Evolutionary conservation across 2,329 filamentous ascomycete species (phyloP).

Genomic region (Furcasterigmium sp.): DNA sequence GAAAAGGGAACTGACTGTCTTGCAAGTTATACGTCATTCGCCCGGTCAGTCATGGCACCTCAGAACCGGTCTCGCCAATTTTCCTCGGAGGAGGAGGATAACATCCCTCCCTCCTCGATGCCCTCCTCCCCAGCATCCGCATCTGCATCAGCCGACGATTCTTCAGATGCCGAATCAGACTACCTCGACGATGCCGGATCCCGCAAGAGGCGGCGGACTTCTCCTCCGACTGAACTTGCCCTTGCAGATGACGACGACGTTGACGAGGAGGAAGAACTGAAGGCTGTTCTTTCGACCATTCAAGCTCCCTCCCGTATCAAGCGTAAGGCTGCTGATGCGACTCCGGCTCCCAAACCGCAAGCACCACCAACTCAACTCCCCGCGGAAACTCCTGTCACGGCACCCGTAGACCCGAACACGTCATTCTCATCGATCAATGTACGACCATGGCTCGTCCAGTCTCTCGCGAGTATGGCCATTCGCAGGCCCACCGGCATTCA

Average conservation of each 20-base stretch:
- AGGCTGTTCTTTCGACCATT: slow-evolving; percentile 33
- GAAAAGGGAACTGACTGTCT: no score
- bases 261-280: slow-evolving; percentile 24
- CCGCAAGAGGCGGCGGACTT: slow-evolving; percentile 40
- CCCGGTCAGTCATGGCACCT: no score
- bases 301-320: slow-evolving; percentile 50
- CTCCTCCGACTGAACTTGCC: slow-evolving; percentile 14
- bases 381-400: slow-evolving; percentile 34
- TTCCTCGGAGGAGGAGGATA: slow-evolving; percentile 3
- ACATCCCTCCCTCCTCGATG: slow-evolving; percentile 6
- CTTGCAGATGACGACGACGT: slow-evolving; percentile 24
- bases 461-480: slow-evolving; percentile 73
- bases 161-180: slow-evolving; percentile 37
- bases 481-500: slow-evolving; percentile 88
- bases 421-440: slow-evolving; percentile 71
- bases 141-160: slow-evolving; percentile 1
- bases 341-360: slow-evolving; percentile 12
- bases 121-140: slow-evolving; percentile 7
- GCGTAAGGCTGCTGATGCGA: slow-evolving; percentile 21
- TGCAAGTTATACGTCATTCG: no score
- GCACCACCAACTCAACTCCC: slow-evolving; percentile 7
- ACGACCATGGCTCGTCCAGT: slow-evolving; percentile 81
- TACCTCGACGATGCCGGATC: slow-evolving; percentile 39
- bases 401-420: slow-evolving; percentile 49
- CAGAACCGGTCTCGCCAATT: no score